phyloP scores from a whole-genome alignment of 2,329 filamentous ascomycete species.

The Botrytis galanthina region DNA sequence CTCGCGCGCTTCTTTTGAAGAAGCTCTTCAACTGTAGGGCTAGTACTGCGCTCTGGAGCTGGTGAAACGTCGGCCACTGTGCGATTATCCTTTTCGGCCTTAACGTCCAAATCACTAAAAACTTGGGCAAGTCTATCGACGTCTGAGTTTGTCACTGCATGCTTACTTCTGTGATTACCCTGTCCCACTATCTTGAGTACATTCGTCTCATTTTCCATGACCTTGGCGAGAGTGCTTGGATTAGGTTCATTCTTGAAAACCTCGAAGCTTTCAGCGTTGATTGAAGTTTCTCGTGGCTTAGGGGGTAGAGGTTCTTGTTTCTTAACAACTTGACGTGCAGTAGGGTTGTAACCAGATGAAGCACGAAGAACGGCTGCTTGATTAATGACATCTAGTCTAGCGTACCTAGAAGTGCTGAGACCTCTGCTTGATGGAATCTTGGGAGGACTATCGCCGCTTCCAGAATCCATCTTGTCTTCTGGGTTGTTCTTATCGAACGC shows the following conservation, averaged over 20 bases:
- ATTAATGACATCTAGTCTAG: not conserved
- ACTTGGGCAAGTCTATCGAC: not conserved
- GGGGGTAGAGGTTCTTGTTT: not conserved
- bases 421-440: not conserved
- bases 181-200: not conserved
- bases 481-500: not conserved
- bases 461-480: not conserved
- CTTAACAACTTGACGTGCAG: not conserved
- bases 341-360: not conserved
- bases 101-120: not conserved
- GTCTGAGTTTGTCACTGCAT: conserved; percentile 4
- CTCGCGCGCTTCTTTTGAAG: not conserved
- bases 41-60: not conserved
- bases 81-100: not conserved
- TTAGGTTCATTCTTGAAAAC: not conserved
- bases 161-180: not conserved
- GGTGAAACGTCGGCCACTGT: not conserved
- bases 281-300: not conserved
- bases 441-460: not conserved
- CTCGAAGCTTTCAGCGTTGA: not conserved
- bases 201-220: not conserved
- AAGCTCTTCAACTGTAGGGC: conserved; percentile 11
- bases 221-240: not conserved
- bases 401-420: conserved; percentile 1
- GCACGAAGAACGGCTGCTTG: conserved; percentile 9